A percentile compares a stretch with the other conserved stretches of the same genome.
Evolutionary conservation across 148 eudicot species (phyloP).

Genomic region (Chenopodium album): DNA sequence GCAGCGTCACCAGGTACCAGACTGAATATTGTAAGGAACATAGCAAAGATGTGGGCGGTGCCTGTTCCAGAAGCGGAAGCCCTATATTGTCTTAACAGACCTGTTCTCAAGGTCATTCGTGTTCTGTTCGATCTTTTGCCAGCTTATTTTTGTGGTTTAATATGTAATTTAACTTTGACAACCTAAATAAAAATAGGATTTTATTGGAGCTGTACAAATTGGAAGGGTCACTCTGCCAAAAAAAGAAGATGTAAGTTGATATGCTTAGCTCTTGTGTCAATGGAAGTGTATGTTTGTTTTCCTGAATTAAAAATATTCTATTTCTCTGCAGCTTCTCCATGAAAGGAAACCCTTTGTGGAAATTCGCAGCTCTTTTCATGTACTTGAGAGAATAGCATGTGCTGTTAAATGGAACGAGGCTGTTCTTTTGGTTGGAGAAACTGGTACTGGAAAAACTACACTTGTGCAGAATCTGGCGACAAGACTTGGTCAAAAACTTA

Average conservation of each 20-base stretch:
- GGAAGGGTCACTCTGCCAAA: slow-evolving; percentile 64
- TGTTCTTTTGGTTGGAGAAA: slow-evolving; percentile 94
- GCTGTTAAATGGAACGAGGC: slow-evolving; percentile 87
- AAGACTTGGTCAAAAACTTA: slow-evolving; percentile 84
- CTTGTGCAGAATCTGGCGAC: slow-evolving; percentile 83
- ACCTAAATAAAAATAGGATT: slow-evolving; percentile 48
- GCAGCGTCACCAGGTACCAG: slow-evolving; percentile 56
- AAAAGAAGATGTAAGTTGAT: slow-evolving; percentile 43
- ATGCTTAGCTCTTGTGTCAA: not conserved
- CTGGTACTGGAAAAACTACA: slow-evolving; percentile 99
- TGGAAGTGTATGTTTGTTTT: not conserved
- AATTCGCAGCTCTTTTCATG: slow-evolving; percentile 67
- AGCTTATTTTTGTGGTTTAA: not conserved
- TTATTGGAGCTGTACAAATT: slow-evolving; percentile 49
- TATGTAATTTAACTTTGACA: not conserved
- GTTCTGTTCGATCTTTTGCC: not conserved
- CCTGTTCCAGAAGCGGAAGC: slow-evolving; percentile 43
- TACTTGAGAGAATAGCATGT: slow-evolving; percentile 87
- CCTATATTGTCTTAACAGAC: slow-evolving; percentile 58
- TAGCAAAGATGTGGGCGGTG: slow-evolving; percentile 64
- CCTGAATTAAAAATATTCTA: not conserved
- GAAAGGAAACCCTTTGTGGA: slow-evolving; percentile 68
- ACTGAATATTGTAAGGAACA: slow-evolving; percentile 46
- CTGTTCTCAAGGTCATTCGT: slow-evolving; percentile 57
- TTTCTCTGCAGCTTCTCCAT: slow-evolving; percentile 34